Percentiles rank a stretch among this genome's conserved stretches.
Evolutionary conservation across 495 filamentous ascomycete species (phyloP).

Genomic region (Achaetomiella virescens): DNA sequence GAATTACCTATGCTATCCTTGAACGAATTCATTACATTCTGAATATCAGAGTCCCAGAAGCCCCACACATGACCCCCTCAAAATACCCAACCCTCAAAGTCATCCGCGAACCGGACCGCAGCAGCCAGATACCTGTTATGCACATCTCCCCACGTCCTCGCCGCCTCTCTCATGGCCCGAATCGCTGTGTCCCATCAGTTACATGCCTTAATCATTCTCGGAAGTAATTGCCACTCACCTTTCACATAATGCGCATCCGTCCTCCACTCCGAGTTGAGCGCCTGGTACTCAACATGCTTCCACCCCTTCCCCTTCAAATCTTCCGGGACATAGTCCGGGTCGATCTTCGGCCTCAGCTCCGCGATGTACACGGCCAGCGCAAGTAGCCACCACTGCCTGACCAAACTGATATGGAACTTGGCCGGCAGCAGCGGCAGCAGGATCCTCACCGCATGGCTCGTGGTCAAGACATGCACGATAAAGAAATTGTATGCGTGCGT

Average conservation of each 20-base stretch:
- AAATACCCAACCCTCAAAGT: conserved; percentile 65
- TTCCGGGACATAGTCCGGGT: conserved; percentile 56
- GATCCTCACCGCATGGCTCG: conserved; percentile 80
- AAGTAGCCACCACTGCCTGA: conserved; percentile 85
- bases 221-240: conserved; percentile 31
- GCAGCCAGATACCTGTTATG: conserved; percentile 70
- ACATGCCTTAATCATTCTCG: background rate
- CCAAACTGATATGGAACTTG: conserved; percentile 62
- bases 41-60: too few species aligned
- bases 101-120: conserved; percentile 71
- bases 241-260: conserved; percentile 82
- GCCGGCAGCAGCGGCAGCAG: conserved; percentile 71
- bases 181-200: conserved; percentile 43
- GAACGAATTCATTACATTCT: too few species aligned
- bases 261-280: conserved; percentile 55
- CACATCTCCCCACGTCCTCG: conserved; percentile 77
- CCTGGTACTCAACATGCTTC: conserved; percentile 65
- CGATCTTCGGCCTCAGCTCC: conserved; percentile 64
- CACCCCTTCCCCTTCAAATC: conserved; percentile 62
- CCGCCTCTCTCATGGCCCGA: conserved; percentile 65
- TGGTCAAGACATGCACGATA: conserved; percentile 71
- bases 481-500: conserved; percentile 77
- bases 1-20: too few species aligned
- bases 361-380: conserved; percentile 70
- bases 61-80: background rate